Conservation (phyloP, 805 yeast genomes). For the Ogataea ganodermae region DNA sequence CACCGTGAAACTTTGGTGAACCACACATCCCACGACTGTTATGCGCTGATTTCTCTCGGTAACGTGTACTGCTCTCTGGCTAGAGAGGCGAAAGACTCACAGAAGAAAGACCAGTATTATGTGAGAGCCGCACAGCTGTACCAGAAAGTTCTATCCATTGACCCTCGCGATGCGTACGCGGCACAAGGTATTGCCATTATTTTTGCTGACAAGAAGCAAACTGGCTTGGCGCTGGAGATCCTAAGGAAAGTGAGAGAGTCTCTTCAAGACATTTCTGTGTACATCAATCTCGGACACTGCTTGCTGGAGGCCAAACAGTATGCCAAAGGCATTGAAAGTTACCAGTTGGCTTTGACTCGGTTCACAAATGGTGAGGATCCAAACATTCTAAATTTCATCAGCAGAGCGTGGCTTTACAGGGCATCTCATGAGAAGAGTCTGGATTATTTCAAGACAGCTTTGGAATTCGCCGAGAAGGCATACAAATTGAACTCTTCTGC, state of each 20-base stretch:
- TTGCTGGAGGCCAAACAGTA: conserved; percentile 78
- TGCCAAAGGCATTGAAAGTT: conserved; percentile 84
- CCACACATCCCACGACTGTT: conserved; percentile 83
- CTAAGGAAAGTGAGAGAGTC: conserved; percentile 90
- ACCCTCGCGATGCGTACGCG: conserved; percentile 86
- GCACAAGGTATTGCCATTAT: conserved; percentile 97
- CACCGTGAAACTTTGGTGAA: conserved; percentile 83
- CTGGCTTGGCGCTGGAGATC: conserved; percentile 77
- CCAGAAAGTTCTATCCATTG: conserved; percentile 83
- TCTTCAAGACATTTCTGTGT: conserved; percentile 78
- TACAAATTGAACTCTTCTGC: conserved; percentile 42
- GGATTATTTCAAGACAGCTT: conserved; percentile 59
- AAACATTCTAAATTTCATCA: conserved; percentile 68
- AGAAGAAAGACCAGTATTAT: conserved; percentile 70
- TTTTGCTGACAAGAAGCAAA: conserved; percentile 80
- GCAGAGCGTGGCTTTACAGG: conserved; percentile 85
- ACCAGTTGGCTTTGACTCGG: conserved; percentile 74
- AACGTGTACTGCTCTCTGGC: conserved; percentile 84
- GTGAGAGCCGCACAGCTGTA: conserved; percentile 89
- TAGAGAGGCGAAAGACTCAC: conserved; percentile 64
- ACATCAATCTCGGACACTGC: conserved; percentile 86
- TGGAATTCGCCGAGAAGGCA: conserved; percentile 65
- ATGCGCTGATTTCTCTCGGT: conserved; percentile 87
- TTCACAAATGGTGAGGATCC: conserved; percentile 66
- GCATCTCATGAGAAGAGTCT: conserved; percentile 68